Evolutionary conservation across 225 moss, liverwort and hornwort species (phyloP).

Genomic region (Lunularia cruciata): DNA sequence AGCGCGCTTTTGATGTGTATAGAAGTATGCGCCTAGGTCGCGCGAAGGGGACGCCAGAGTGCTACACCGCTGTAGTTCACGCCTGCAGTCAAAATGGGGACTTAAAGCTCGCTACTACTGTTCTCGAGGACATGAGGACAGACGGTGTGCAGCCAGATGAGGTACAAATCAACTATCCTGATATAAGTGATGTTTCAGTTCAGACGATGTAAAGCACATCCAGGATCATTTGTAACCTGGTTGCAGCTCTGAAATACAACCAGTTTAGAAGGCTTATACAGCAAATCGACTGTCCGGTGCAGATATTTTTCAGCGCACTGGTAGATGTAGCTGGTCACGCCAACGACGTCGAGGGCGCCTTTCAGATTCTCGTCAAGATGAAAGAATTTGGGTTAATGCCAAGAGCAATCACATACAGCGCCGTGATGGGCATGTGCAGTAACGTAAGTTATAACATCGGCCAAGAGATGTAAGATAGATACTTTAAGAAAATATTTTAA

Average conservation of each 20-base stretch:
- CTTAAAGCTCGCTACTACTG: constrained; percentile 60
- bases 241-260: too few relatives aligned
- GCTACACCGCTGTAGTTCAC: constrained; percentile 94
- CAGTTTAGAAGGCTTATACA: too few relatives aligned
- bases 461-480: too few relatives aligned
- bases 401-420: constrained; percentile 69
- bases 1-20: constrained; percentile 86
- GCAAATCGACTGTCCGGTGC: too few relatives aligned
- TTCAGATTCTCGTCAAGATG: constrained; percentile 72
- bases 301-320: constrained; percentile 96
- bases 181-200: too few relatives aligned
- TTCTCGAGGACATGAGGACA: constrained; percentile 69
- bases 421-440: constrained; percentile 96
- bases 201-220: too few relatives aligned
- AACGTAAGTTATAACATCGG: constrained; percentile 73
- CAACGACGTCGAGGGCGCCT: constrained; percentile 67
- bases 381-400: constrained; percentile 59
- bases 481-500: too few relatives aligned
- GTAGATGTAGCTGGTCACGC: constrained; percentile 92
- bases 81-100: constrained; percentile 82
- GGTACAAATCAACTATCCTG: too few relatives aligned
- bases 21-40: constrained; percentile 57
- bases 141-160: constrained; percentile 86
- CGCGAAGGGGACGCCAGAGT: constrained; percentile 69
- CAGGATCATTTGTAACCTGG: too few relatives aligned